phyloP scores from a whole-genome alignment of 768 basidiomycete species.

The Infundibulicybe gibba region DNA sequence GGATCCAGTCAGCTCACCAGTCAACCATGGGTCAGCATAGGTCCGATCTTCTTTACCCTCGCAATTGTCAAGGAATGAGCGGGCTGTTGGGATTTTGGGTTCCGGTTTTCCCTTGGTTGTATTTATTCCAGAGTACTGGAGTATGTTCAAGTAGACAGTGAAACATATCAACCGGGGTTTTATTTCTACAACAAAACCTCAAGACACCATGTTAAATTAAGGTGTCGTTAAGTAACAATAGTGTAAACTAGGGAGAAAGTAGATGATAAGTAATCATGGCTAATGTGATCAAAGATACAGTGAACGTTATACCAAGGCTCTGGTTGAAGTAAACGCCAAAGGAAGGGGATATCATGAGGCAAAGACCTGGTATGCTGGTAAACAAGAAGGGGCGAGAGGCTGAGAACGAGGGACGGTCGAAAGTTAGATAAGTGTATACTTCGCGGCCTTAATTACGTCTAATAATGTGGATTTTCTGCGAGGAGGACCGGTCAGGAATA shows the following conservation, averaged over 20 bases:
- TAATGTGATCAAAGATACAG: constrained; percentile 16
- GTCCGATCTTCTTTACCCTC: no score
- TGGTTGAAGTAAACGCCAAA: constrained; percentile 4
- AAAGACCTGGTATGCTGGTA: constrained; percentile 8
- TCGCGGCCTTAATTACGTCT: not conserved
- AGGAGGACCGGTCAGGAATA: not conserved
- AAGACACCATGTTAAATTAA: constrained; percentile 6
- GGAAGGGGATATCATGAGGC: constrained; percentile 7
- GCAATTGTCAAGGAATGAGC: no score
- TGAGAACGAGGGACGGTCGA: not conserved
- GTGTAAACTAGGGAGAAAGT: constrained; percentile 10
- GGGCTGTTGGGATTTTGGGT: no score
- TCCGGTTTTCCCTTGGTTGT: no score
- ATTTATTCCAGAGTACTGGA: no score
- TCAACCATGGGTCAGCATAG: no score
- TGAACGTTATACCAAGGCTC: constrained; percentile 7
- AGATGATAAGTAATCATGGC: constrained; percentile 7
- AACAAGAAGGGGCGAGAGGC: constrained; percentile 4
- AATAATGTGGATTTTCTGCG: not conserved
- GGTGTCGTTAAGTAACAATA: constrained; percentile 8
- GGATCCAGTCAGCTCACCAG: no score
- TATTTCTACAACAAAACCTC: constrained; percentile 6
- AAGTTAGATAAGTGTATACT: no score
- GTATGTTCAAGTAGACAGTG: no score
- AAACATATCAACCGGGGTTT: not conserved